Base-by-base conservation (phyloP, 1,284 basidiomycete genomes). In the Blastosporella zonata region DNA sequence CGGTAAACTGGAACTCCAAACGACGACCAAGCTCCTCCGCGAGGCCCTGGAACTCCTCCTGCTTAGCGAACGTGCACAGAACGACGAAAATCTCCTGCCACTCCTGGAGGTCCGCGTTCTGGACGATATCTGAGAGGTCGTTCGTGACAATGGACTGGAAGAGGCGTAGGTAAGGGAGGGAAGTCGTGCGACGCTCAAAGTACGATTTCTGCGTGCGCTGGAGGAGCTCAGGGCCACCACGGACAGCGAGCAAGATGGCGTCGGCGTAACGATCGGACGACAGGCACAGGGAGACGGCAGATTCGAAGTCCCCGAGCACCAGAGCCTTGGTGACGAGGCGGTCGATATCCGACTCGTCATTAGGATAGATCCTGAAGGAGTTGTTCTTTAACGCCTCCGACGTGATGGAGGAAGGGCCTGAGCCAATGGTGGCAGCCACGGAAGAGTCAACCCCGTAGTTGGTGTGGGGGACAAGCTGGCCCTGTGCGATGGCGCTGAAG, bases 31-130 rank as follows among this genome's bases (percentile, higher is more conserved):
- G 83, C 64, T 96, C 92, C 66, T 98, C 96, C 1, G 90, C 86
- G 6, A 99, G 76, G 37, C 80, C 77, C 18, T 86, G 72, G 63
- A 98, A 99, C 60, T 97, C 93, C 31, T 92, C 86, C 45, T 80
- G 73, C 54, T 74, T 81, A 1, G 96, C 94, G 67, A 95, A 99
- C 0, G 96, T 98, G 74, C 95, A 98, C 12, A 98, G 68, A 2
- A 99, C 93, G 39, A 97, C 95, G 61, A 99, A 98, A 50, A 96
- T 91, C 68, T 98, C 96, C 56, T 90, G 85, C 97, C 96, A 99
- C 65, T 99, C 95, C 47, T 82, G 75, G 34, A 98, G 67, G 60
- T 99, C 94, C 13, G 94, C 96, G 61, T 98, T 97, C 66, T 97
- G 93, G 1, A 97, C 93, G 50, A 97, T 86, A 69, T 97, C 93